A percentile compares a stretch with the other conserved stretches of the same genome.
Conservation (phyloP, 768 basidiomycete species). For the Leccinum variicolor region DNA sequence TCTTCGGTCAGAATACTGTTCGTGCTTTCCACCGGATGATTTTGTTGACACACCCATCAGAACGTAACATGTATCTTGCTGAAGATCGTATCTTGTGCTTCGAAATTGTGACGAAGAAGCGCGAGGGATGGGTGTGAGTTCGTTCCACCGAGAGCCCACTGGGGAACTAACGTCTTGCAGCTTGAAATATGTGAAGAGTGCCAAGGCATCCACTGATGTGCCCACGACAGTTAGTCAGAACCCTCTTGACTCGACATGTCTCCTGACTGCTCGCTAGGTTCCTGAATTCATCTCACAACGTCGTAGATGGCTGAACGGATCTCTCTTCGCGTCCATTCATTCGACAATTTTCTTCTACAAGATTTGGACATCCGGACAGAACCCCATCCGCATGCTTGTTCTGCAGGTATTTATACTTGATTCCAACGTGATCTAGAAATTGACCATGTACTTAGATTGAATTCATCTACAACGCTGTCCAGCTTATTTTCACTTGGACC, state of each 20-base stretch:
- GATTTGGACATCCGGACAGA: conserved; percentile 92
- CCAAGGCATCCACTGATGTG: conserved; percentile 95
- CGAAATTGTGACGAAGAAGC: conserved; percentile 89
- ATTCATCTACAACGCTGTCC: conserved; percentile 87
- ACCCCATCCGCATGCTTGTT: conserved; percentile 75
- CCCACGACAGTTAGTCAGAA: conserved; percentile 60
- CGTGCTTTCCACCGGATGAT: neutral
- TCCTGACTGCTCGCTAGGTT: conserved; percentile 39
- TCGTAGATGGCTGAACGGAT: conserved; percentile 86
- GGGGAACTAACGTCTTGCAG: conserved; percentile 32
- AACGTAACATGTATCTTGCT: conserved; percentile 91
- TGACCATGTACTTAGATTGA: conserved; percentile 52
- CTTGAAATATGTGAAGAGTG: conserved; percentile 87
- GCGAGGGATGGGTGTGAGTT: conserved; percentile 76
- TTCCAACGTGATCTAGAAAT: neutral
- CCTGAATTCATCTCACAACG: conserved; percentile 95
- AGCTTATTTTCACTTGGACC: conserved; percentile 94
- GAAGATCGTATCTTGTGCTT: conserved; percentile 92
- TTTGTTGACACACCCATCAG: conserved; percentile 23
- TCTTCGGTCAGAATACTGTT: conserved; percentile 47
- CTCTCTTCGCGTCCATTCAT: conserved; percentile 90
- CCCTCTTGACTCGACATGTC: neutral
- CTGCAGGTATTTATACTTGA: conserved; percentile 42
- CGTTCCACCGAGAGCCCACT: neutral
- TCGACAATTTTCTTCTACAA: conserved; percentile 86